Evolutionary conservation across 2,329 filamentous ascomycete genomes (phyloP).

Genomic region (Phaeomoniella chlamydospora): DNA sequence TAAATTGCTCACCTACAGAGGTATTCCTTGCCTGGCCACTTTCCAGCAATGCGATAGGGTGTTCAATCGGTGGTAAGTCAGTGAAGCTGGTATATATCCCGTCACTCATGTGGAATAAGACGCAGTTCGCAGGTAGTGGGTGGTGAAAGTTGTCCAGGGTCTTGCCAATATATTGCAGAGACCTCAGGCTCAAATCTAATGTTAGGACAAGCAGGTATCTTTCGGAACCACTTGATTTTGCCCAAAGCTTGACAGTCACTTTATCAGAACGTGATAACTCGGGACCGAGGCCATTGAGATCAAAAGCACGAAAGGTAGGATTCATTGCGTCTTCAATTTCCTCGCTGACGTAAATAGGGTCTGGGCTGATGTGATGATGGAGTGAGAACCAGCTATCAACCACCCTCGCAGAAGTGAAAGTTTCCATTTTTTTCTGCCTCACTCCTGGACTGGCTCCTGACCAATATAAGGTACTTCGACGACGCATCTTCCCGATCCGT

Average conservation of each 20-base stretch:
- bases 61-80: conserved; percentile 43
- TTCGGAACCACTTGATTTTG: conserved; percentile 38
- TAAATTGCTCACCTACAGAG: conserved; percentile 38
- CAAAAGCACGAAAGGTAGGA: conserved; percentile 77
- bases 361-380: conserved; percentile 49
- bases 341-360: conserved; percentile 86
- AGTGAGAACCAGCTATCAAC: conserved; percentile 84
- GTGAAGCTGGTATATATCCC: conserved; percentile 67
- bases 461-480: conserved; percentile 51
- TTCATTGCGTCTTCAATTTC: conserved; percentile 68
- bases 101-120: conserved; percentile 74
- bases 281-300: conserved; percentile 51
- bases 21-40: conserved; percentile 14
- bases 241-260: conserved; percentile 62
- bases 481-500: conserved; percentile 22
- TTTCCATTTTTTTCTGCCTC: conserved; percentile 63
- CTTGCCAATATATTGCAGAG: conserved; percentile 65
- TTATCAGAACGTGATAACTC: conserved; percentile 49
- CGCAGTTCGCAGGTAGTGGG: conserved; percentile 63
- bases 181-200: conserved; percentile 54
- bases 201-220: conserved; percentile 55
- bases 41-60: conserved; percentile 10
- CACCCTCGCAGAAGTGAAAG: conserved; percentile 54
- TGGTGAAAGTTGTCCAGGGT: conserved; percentile 49
- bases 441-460: conserved; percentile 40